These are phyloP conservation scores for Ramularia collo-cygni DNA, from an alignment of 2,329 filamentous ascomycete genomes.

Conservation along the genomic window DNA sequence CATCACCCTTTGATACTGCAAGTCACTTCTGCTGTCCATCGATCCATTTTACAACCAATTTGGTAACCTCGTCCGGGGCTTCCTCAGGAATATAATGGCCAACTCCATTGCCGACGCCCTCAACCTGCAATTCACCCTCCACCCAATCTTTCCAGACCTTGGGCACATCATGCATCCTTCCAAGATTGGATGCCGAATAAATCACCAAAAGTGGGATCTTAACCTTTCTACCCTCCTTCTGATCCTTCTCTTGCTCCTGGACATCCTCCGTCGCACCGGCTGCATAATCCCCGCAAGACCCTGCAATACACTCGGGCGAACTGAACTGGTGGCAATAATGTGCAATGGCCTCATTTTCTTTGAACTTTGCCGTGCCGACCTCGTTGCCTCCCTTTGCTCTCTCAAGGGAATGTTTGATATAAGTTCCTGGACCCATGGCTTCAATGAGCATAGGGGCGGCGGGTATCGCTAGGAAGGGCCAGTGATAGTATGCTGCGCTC, in stretches of 20 bases:
- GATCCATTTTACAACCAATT: slow-evolving; percentile 24
- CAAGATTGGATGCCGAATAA: slow-evolving; percentile 39
- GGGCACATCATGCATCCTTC: slow-evolving; percentile 36
- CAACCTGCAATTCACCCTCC: slow-evolving; percentile 27
- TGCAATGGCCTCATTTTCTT: slow-evolving; percentile 35
- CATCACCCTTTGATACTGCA: background rate
- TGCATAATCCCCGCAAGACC: slow-evolving; percentile 44
- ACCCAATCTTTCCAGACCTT: slow-evolving; percentile 43
- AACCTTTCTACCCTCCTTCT: slow-evolving; percentile 39
- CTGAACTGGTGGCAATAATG: slow-evolving; percentile 41
- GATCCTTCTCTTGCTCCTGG: slow-evolving; percentile 39
- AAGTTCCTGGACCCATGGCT: slow-evolving; percentile 37
- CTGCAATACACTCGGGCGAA: slow-evolving; percentile 36
- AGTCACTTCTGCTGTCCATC: slow-evolving; percentile 11
- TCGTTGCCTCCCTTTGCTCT: slow-evolving; percentile 23
- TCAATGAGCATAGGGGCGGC: slow-evolving; percentile 39
- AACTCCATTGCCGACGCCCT: slow-evolving; percentile 31
- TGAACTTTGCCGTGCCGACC: slow-evolving; percentile 25
- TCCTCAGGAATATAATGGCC: slow-evolving; percentile 46
- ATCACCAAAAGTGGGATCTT: slow-evolving; percentile 38
- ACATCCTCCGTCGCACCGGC: slow-evolving; percentile 39
- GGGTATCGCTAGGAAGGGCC: slow-evolving; percentile 46
- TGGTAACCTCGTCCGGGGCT: slow-evolving; percentile 31
- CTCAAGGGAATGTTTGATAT: slow-evolving; percentile 30
- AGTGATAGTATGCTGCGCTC: slow-evolving; percentile 42